Evolutionary conservation across 371 early-diverging fungal species (phyloP).

Genomic region (Parasitella parasitica): DNA sequence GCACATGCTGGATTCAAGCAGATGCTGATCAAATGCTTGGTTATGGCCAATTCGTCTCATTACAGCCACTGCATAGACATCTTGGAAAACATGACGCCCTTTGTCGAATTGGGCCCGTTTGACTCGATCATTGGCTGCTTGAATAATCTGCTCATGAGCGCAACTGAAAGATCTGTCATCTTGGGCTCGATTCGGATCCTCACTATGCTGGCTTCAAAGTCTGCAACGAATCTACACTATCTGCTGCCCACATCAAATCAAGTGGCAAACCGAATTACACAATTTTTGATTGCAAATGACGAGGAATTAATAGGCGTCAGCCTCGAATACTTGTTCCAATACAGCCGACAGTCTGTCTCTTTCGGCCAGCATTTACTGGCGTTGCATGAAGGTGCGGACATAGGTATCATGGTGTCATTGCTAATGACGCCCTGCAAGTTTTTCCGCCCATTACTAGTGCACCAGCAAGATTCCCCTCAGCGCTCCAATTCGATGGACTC

Average conservation of each 20-base stretch:
- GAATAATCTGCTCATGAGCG: conserved; percentile 42
- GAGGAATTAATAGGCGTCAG: conserved; percentile 69
- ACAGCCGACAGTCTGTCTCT: conserved; percentile 53
- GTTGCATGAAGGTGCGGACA: conserved; percentile 50
- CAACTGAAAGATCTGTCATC: conserved; percentile 62
- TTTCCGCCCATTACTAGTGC: conserved; percentile 18
- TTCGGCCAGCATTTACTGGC: conserved; percentile 49
- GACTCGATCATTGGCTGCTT: conserved; percentile 43
- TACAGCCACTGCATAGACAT: conserved; percentile 68
- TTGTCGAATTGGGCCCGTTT: conserved; percentile 48
- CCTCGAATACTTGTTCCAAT: conserved; percentile 75
- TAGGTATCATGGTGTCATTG: conserved; percentile 52
- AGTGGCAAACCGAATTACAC: conserved; percentile 49
- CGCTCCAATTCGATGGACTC: conserved; percentile 3
- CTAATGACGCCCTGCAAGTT: conserved; percentile 40
- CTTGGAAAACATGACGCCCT: conserved; percentile 65
- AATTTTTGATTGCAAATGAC: conserved; percentile 65
- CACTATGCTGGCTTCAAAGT: conserved; percentile 47
- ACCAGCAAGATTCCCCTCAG: background rate
- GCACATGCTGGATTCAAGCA: conserved; percentile 44
- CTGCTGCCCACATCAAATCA: conserved; percentile 24
- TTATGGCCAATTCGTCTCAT: conserved; percentile 49
- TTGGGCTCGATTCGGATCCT: conserved; percentile 63
- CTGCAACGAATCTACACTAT: conserved; percentile 54
- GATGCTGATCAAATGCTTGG: conserved; percentile 56